Evolutionary conservation across 345 rosid genomes (phyloP).

Genomic region (Sisymbrium altissimum): DNA sequence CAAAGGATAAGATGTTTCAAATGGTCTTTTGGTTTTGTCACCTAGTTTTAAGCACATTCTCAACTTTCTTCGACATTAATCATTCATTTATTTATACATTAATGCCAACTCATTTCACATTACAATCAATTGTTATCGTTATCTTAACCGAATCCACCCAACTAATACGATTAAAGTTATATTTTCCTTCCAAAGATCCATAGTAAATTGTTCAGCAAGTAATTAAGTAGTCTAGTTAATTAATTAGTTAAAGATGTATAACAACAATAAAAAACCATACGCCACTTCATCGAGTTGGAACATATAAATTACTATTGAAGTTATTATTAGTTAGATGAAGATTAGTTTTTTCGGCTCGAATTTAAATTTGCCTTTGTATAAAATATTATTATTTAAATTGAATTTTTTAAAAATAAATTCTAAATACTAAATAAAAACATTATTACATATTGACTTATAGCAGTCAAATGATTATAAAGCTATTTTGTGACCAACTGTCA

Average conservation of each 20-base stretch:
- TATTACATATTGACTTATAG: too few species aligned
- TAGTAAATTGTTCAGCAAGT: not conserved
- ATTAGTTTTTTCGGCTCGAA: too few species aligned
- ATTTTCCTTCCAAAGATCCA: not conserved
- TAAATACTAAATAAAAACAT: too few species aligned
- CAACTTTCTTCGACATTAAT: constrained; percentile 7
- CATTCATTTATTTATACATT: not conserved
- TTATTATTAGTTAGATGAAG: not conserved
- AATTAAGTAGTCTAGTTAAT: not conserved
- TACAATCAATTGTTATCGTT: not conserved
- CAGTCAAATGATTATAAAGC: too few species aligned
- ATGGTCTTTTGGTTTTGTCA: constrained; percentile 17
- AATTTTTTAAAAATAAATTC: too few species aligned
- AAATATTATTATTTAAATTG: too few species aligned
- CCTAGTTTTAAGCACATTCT: constrained; percentile 20
- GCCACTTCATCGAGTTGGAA: not conserved
- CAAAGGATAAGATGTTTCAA: constrained; percentile 13
- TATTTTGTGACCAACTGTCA: too few species aligned
- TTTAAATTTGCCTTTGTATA: too few species aligned
- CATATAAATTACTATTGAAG: not conserved
- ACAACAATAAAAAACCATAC: too few species aligned
- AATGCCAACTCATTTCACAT: constrained; percentile 2
- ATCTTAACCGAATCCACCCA: constrained; percentile 18
- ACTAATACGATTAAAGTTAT: not conserved
- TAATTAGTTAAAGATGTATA: not conserved